Conservation (phyloP, 2,329 filamentous ascomycete genomes). For the Thielaviopsis euricoi region DNA sequence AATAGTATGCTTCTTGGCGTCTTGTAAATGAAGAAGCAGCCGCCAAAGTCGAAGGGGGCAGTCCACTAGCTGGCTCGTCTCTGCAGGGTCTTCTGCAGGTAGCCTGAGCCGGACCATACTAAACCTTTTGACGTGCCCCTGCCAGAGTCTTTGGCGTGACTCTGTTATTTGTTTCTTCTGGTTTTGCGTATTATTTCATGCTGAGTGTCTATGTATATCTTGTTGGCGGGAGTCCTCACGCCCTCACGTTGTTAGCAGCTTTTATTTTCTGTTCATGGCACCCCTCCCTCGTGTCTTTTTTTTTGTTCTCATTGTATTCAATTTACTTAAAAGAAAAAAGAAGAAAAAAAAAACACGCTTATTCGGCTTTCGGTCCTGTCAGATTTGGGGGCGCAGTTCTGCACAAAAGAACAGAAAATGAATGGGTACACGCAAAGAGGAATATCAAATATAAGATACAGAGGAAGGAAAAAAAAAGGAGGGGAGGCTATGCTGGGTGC, state of each 20-base stretch:
- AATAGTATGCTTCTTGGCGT: background rate
- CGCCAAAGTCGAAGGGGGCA: background rate
- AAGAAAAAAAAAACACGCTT: background rate
- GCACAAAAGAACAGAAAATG: background rate
- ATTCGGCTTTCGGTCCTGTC: background rate
- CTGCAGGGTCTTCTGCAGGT: background rate
- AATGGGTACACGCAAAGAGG: background rate
- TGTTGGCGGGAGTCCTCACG: too few relatives aligned
- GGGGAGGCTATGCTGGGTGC: constrained; percentile 1
- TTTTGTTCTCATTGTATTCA: too few relatives aligned
- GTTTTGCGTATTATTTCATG: too few relatives aligned
- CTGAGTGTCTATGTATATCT: too few relatives aligned
- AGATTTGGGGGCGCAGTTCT: background rate
- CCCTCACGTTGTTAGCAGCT: too few relatives aligned
- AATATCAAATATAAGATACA: too few relatives aligned
- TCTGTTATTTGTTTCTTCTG: too few relatives aligned
- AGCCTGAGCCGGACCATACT: background rate
- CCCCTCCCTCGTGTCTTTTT: too few relatives aligned
- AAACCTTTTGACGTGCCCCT: background rate
- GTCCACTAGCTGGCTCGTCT: background rate
- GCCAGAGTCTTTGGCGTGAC: too few relatives aligned
- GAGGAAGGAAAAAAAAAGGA: background rate
- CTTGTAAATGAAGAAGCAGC: too few relatives aligned
- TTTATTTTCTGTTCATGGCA: too few relatives aligned
- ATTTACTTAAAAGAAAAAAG: background rate